Conservation (phyloP, 805 yeast genomes). For the Cyberlindnera misumaiensis region DNA sequence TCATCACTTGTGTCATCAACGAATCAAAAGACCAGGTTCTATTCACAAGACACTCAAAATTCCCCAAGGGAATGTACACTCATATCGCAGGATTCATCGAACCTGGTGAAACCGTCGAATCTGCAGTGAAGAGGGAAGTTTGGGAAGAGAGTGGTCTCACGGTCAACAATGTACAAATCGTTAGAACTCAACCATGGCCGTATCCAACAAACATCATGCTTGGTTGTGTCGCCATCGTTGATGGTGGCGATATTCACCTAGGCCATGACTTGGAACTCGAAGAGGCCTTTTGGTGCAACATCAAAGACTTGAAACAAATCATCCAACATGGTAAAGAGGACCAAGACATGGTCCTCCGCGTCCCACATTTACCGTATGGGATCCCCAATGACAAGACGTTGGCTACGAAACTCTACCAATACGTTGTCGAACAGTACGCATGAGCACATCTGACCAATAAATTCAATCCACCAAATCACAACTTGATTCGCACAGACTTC, state of each 20-base stretch:
- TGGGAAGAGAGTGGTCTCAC: slow-evolving; percentile 91
- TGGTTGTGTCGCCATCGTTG: slow-evolving; percentile 75
- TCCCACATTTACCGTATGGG: slow-evolving; percentile 13
- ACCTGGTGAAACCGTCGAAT: slow-evolving; percentile 89
- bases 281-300: slow-evolving; percentile 81
- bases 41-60: slow-evolving; percentile 60
- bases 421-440: slow-evolving; percentile 16
- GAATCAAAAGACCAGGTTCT: slow-evolving; percentile 53
- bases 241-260: slow-evolving; percentile 62
- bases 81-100: slow-evolving; percentile 95
- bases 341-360: slow-evolving; percentile 12
- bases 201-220: slow-evolving; percentile 90
- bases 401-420: slow-evolving; percentile 19
- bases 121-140: slow-evolving; percentile 79
- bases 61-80: slow-evolving; percentile 53
- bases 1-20: slow-evolving; percentile 74
- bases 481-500: slow-evolving; percentile 63
- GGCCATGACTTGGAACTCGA: slow-evolving; percentile 78
- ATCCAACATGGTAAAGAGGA: slow-evolving; percentile 26
- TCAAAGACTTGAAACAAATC: slow-evolving; percentile 38
- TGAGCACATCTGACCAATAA: background rate
- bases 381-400: slow-evolving; percentile 23
- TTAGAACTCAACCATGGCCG: slow-evolving; percentile 96
- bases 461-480: slow-evolving; percentile 12
- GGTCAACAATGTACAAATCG: slow-evolving; percentile 47